Base-by-base conservation (phyloP, 2,329 filamentous ascomycete species). In the Cladobotryum protrusum region DNA sequence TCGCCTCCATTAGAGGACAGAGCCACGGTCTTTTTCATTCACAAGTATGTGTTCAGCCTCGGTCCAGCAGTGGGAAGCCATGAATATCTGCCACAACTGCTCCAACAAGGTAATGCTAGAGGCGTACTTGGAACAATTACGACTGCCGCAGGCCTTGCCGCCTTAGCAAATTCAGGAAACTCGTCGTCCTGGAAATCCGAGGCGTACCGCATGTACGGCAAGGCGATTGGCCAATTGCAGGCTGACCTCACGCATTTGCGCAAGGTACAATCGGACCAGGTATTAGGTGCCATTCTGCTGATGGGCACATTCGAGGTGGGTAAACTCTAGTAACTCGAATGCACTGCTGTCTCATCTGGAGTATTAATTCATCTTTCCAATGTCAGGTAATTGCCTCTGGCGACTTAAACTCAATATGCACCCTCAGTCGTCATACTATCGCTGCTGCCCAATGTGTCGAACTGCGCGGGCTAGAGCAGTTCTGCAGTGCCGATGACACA, bases 251-350 rank as follows among this genome's bases (percentile, higher is more conserved):
- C 50, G 7, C 54, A 59, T 24, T 52, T 54, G 2, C 20, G 44
- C 0, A 29, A 45, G 17, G 47, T 50, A 19, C 37, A 52, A 29
- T 57, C 57, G 2, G 57, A 59, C 47, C 47, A 56, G n/a, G 58
- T 54, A 0, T 44, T 59, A 0, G 57, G 52, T 1, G 55, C 57
- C 15, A 50, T 59, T 7, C 35, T 59, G 20, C 40, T 59, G 0
- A 59, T 59, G 57, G 57, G 57, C 1, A 56, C 54, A 0, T 59
- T 59, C 18, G 57, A 57, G 35, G 57, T 55, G 2, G 15, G 34
- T 24, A n/a, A 18, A 44, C n/a, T n/a, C 12, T n/a, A 19, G 11
- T 17, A 13, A 13, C 19, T 39, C 11, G 13, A 15, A 13, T 39
- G 7, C 9, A 24, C 20, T 24, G 20, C 20, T 24, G 20, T 24